phyloP scores from a whole-genome alignment of 192 early-diverging fungal genomes.

The Entophlyctis luteolus region DNA sequence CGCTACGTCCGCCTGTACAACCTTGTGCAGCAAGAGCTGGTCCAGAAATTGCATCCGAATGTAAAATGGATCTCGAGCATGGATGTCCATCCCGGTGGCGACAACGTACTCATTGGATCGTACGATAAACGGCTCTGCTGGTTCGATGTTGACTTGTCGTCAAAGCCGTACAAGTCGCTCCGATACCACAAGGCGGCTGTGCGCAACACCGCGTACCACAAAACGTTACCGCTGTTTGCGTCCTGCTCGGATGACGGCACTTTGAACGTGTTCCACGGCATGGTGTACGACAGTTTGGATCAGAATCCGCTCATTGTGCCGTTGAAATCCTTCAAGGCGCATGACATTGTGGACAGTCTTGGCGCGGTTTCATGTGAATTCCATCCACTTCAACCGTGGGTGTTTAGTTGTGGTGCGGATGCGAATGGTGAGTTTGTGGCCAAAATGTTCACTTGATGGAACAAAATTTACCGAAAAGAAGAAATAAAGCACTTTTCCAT shows the following conservation, averaged over 20 bases:
- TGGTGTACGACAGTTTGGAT: slow-evolving; percentile 94
- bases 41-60: slow-evolving; percentile 78
- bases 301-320: slow-evolving; percentile 97
- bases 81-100: slow-evolving; percentile 88
- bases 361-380: slow-evolving; percentile 78
- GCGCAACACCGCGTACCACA: slow-evolving; percentile 81
- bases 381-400: slow-evolving; percentile 97
- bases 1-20: slow-evolving; percentile 91
- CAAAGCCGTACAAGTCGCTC: slow-evolving; percentile 90
- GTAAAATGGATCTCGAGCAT: slow-evolving; percentile 95
- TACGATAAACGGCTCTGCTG: slow-evolving; percentile 94
- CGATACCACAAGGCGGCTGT: slow-evolving; percentile 87
- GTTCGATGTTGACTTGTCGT: slow-evolving; percentile 94
- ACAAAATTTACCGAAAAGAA: neutral
- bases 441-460: slow-evolving; percentile 18
- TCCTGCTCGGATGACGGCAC: slow-evolving; percentile 88
- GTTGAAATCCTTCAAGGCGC: slow-evolving; percentile 87
- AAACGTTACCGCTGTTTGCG: slow-evolving; percentile 88
- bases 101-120: slow-evolving; percentile 92
- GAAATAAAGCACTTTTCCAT: too few species aligned
- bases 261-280: slow-evolving; percentile 95
- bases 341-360: slow-evolving; percentile 67
- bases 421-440: neutral
- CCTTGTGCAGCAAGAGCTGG: slow-evolving; percentile 77
- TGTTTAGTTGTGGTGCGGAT: slow-evolving; percentile 73